Conservation (phyloP, 202 grass and related monocot genomes). For the Dendrocalamus latiflorus region DNA sequence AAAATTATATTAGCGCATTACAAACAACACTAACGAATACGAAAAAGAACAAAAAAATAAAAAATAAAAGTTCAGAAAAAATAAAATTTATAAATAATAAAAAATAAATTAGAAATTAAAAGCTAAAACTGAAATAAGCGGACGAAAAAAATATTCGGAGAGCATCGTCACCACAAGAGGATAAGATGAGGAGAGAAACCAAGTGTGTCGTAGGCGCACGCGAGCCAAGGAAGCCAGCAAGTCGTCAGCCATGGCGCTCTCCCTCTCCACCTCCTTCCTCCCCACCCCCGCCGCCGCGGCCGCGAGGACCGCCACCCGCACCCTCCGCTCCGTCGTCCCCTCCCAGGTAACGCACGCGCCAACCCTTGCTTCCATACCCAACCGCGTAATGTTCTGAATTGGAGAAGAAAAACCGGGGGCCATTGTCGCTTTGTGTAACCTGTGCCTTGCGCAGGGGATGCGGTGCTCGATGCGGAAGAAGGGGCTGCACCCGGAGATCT, state of each 20-base stretch:
- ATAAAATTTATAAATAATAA: too few relatives aligned
- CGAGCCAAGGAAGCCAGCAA: neutral
- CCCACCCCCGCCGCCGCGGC: slow-evolving; percentile 27
- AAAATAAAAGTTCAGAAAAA: too few relatives aligned
- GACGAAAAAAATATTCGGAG: neutral
- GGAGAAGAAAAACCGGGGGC: neutral
- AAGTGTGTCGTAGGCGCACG: neutral
- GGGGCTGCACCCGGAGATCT: slow-evolving; percentile 86
- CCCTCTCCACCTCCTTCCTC: slow-evolving; percentile 62
- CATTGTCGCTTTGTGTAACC: neutral
- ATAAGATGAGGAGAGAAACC: slow-evolving; percentile 7
- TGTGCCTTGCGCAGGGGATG: slow-evolving; percentile 22
- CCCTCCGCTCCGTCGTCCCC: slow-evolving; percentile 42
- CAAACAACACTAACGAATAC: too few relatives aligned
- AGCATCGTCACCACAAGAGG: slow-evolving; percentile 1
- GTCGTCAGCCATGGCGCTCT: slow-evolving; percentile 44
- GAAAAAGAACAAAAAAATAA: too few relatives aligned
- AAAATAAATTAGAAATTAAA: too few relatives aligned
- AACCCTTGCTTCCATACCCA: neutral
- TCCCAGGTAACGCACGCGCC: slow-evolving; percentile 43
- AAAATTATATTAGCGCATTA: too few relatives aligned
- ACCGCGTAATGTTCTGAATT: neutral
- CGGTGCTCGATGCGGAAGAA: slow-evolving; percentile 84
- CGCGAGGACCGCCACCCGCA: slow-evolving; percentile 3
- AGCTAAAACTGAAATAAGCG: too few relatives aligned